Evolutionary conservation across 768 basidiomycete species (phyloP).

Genomic region (Leccinum fibrillosum): DNA sequence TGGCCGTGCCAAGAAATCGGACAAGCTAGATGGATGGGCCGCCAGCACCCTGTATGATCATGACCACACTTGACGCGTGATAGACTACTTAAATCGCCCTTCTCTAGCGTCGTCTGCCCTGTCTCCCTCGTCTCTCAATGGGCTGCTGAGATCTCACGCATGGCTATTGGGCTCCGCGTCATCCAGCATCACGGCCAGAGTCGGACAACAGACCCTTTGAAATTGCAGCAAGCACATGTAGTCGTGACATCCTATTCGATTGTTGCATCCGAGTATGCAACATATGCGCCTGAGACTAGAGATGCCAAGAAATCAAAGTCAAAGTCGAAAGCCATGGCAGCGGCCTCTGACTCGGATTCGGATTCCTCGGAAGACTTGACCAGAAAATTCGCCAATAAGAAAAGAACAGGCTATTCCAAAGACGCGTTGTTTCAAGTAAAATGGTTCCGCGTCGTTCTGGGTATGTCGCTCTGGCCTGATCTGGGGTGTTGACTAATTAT

Average conservation of each 20-base stretch:
- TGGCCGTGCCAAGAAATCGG: constrained; percentile 65
- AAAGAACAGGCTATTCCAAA: constrained; percentile 44
- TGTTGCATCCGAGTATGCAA: constrained; percentile 73
- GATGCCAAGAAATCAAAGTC: constrained; percentile 46
- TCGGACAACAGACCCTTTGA: constrained; percentile 62
- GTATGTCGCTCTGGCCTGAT: constrained; percentile 36
- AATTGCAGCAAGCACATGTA: constrained; percentile 56
- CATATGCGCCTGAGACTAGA: constrained; percentile 48
- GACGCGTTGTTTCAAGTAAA: constrained; percentile 72
- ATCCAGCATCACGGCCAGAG: constrained; percentile 79
- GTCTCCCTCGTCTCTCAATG: constrained; percentile 88
- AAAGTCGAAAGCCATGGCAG: constrained; percentile 30
- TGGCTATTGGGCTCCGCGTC: constrained; percentile 64
- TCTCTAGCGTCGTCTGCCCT: constrained; percentile 77
- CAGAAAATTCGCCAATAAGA: constrained; percentile 37
- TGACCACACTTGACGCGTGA: not conserved
- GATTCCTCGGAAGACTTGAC: constrained; percentile 43
- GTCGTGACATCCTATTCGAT: constrained; percentile 88
- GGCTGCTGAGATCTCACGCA: constrained; percentile 79
- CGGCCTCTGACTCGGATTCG: constrained; percentile 29
- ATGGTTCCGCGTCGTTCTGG: constrained; percentile 85
- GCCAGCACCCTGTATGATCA: constrained; percentile 63
- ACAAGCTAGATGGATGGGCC: constrained; percentile 70
- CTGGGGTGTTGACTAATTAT: not conserved
- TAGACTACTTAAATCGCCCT: not conserved